Base-by-base conservation (phyloP, 2,329 filamentous ascomycete genomes). In the Penicillium sp. region DNA sequence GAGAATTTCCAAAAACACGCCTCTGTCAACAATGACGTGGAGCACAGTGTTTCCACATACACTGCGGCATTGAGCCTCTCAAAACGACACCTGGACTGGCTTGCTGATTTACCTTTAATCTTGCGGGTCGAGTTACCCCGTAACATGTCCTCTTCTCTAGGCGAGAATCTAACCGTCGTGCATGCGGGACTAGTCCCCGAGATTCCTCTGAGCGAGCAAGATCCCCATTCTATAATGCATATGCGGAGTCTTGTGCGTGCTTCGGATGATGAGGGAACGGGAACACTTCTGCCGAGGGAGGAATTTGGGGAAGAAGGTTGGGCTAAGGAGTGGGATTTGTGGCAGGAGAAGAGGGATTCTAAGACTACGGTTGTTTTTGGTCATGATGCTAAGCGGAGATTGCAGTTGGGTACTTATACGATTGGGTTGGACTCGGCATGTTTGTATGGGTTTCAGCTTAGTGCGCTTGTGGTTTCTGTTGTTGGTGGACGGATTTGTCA, bases 361-460 rank as follows among this genome's bases (percentile, higher is more conserved):
- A 59, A 51, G 31, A 58, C 58, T 5, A 64, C 60, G 0, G 63
- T 65, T 40, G 43, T 65, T 11, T 65, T 65, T 13, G 63, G 63
- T 2, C 63, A 65, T 26, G 63, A 65, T 56, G 62, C 63, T 9
- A 65, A 62, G 45, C 63, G 63, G 28, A 54, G 62, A 16, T 48
- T 65, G 44, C 63, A 65, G 33, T 18, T 48, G 18, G 55, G 62
- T 13, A 62, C 11, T 3, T 58, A 63, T 58, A 14, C 58, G 7
- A 63, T 65, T 48, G 62, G 63, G 13, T 44, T 64, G 29, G 62
- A 65, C 21, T 60, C 62, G 3, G 63, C 39, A 4, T 65, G 63
- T 47, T 40, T 64, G 36, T 65, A 65, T 21, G 63, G 63, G 5
- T 18, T 63, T 39, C 40, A 54, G 28, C 31, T 65, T 7, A 65